Evolutionary conservation across 129 eudicot species (phyloP).

Genomic region (Pulicaria dysenterica): DNA sequence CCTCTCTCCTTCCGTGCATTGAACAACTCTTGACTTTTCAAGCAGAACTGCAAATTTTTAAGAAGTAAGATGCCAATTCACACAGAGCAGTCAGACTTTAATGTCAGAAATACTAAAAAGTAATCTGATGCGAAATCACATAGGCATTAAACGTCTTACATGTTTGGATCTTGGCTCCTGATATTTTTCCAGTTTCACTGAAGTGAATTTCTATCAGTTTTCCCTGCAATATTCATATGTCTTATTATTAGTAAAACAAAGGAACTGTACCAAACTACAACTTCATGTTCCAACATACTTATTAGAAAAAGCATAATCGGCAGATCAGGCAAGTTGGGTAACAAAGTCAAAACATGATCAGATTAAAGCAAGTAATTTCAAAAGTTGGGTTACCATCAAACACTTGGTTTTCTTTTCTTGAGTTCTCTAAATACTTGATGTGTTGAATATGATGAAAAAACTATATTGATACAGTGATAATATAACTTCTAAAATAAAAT

Average conservation of each 20-base stretch:
- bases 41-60: slow-evolving; percentile 62
- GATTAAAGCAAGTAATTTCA: no score
- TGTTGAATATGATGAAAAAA: no score
- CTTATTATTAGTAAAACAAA: slow-evolving; percentile 16
- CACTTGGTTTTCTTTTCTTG: no score
- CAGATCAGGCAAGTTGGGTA: no score
- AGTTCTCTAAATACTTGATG: no score
- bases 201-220: slow-evolving; percentile 97
- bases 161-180: slow-evolving; percentile 96
- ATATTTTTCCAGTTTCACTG: slow-evolving; percentile 95
- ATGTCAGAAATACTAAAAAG: slow-evolving; percentile 11
- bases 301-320: no score
- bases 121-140: not conserved
- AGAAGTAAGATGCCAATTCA: not conserved
- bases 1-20: slow-evolving; percentile 94
- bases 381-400: no score
- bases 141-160: slow-evolving; percentile 54
- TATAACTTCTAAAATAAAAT: no score
- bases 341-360: no score
- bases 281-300: not conserved
- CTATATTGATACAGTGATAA: no score
- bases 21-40: slow-evolving; percentile 98
- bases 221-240: slow-evolving; percentile 54
- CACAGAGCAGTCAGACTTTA: slow-evolving; percentile 17
- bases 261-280: slow-evolving; percentile 12